Evolutionary conservation across 805 yeast species (phyloP).

Genomic region (Starmera quercuum): DNA sequence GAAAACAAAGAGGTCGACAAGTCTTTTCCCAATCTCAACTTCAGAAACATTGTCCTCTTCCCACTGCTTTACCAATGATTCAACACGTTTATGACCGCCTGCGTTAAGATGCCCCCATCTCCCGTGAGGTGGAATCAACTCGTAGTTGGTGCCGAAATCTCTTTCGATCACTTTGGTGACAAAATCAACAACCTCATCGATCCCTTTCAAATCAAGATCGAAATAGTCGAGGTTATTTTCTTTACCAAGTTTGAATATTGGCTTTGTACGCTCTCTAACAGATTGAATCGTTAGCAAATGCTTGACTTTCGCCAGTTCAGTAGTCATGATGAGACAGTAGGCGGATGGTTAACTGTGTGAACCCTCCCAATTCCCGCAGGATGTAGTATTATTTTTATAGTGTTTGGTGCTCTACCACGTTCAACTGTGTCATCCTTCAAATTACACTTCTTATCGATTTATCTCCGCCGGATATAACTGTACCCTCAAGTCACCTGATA

Average conservation of each 20-base stretch:
- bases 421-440: no score
- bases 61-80: slow-evolving; percentile 33
- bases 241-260: slow-evolving; percentile 34
- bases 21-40: slow-evolving; percentile 41
- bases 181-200: slow-evolving; percentile 36
- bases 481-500: no score
- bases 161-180: slow-evolving; percentile 32
- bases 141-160: slow-evolving; percentile 36
- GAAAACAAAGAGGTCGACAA: slow-evolving; percentile 51
- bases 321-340: no score
- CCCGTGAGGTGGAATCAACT: slow-evolving; percentile 55
- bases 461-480: no score
- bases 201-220: slow-evolving; percentile 34
- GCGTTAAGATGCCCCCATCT: slow-evolving; percentile 61
- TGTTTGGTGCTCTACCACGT: no score
- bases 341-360: no score
- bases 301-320: slow-evolving; percentile 5
- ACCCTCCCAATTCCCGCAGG: no score
- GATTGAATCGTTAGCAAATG: slow-evolving; percentile 44
- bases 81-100: slow-evolving; percentile 38
- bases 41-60: slow-evolving; percentile 22
- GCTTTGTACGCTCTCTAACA: slow-evolving; percentile 43
- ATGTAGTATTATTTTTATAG: no score
- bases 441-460: no score
- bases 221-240: slow-evolving; percentile 32